phyloP scores from a whole-genome alignment of 1,139 yeast genomes.

The Debaryomyces udenii region DNA sequence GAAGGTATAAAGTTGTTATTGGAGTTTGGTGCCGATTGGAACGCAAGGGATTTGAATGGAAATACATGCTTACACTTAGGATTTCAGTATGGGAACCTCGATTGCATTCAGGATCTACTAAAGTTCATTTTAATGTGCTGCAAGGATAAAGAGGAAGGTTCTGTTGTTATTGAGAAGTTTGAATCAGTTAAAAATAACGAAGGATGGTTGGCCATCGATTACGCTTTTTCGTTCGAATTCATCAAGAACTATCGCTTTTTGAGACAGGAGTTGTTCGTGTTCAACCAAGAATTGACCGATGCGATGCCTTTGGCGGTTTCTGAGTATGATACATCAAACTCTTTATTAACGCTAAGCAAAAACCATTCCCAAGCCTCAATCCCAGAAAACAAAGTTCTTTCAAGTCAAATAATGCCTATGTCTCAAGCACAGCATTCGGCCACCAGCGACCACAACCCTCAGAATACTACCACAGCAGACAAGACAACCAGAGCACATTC shows the following conservation, averaged over 20 bases:
- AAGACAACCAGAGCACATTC: slow-evolving; percentile 33
- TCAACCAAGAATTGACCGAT: slow-evolving; percentile 10
- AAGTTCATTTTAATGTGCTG: slow-evolving; percentile 28
- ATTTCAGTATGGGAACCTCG: slow-evolving; percentile 71
- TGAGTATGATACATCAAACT: slow-evolving; percentile 7
- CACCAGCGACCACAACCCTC: background rate
- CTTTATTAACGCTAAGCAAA: slow-evolving; percentile 5
- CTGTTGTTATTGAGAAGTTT: slow-evolving; percentile 36
- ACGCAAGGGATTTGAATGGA: slow-evolving; percentile 61
- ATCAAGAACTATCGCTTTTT: slow-evolving; percentile 27
- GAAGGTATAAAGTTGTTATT: slow-evolving; percentile 72
- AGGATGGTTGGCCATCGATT: slow-evolving; percentile 73
- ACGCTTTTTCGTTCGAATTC: slow-evolving; percentile 54
- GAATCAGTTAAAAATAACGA: slow-evolving; percentile 49
- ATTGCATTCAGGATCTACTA: slow-evolving; percentile 63
- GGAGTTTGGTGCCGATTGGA: slow-evolving; percentile 80
- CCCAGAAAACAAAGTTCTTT: slow-evolving; percentile 30
- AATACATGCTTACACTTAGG: slow-evolving; percentile 83
- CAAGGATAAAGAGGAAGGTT: slow-evolving; percentile 39
- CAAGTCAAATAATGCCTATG: slow-evolving; percentile 42
- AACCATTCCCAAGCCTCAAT: slow-evolving; percentile 16
- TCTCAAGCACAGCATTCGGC: slow-evolving; percentile 5
- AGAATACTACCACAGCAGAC: background rate
- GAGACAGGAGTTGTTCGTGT: slow-evolving; percentile 21
- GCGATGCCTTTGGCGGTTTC: slow-evolving; percentile 5